phyloP scores from a whole-genome alignment of 345 rosid species.

The Physaria fendleri region DNA sequence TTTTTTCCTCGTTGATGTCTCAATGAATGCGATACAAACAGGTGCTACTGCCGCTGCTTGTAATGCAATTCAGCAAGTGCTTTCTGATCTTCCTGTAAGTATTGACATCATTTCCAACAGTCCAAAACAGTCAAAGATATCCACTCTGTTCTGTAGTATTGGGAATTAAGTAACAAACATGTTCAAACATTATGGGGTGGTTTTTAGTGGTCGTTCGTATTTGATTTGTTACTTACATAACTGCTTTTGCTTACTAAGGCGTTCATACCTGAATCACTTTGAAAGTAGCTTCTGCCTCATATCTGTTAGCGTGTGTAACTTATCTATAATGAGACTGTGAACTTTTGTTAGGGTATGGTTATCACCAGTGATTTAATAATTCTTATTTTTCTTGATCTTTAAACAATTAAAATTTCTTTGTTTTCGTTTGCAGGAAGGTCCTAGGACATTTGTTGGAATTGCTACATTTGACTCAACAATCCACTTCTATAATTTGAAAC shows the following conservation, averaged over 20 bases:
- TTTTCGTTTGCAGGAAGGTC: conserved; percentile 72
- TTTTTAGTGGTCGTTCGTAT: conserved; percentile 8
- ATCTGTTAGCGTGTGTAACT: conserved; percentile 5
- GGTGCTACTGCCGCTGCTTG: conserved; percentile 98
- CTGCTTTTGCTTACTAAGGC: neutral
- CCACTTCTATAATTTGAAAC: conserved; percentile 92
- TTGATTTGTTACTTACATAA: conserved; percentile 2
- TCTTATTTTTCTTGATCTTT: neutral
- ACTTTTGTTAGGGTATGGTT: neutral
- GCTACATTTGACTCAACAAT: conserved; percentile 96
- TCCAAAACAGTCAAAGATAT: neutral
- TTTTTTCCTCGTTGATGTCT: conserved; percentile 86
- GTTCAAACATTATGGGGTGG: neutral
- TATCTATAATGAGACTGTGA: neutral
- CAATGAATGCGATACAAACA: conserved; percentile 81
- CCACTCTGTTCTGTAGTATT: neutral
- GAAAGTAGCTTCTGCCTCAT: neutral
- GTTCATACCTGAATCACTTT: conserved; percentile 5
- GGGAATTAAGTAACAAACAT: neutral
- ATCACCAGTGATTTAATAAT: neutral
- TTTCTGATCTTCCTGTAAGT: conserved; percentile 88
- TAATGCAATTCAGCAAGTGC: conserved; percentile 81
- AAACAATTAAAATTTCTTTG: neutral
- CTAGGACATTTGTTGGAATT: conserved; percentile 91
- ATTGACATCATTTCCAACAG: conserved; percentile 13